A percentile compares a stretch with the other conserved stretches of the same genome.
These are phyloP conservation scores for Suhomyces anneliseae DNA, from an alignment of 1,139 yeast genomes.

Conservation along the genomic window DNA sequence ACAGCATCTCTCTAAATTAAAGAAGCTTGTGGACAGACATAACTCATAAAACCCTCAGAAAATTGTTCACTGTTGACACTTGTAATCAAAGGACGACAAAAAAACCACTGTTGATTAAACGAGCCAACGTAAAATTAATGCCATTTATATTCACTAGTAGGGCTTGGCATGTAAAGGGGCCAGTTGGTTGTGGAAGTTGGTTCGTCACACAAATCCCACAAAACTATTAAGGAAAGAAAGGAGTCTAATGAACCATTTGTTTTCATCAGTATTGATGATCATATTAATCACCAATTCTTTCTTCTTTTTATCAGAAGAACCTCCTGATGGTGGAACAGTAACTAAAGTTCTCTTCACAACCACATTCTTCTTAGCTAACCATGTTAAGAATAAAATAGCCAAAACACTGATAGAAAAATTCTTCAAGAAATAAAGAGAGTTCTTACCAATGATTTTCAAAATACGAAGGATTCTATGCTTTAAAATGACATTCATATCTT, in stretches of 20 bases:
- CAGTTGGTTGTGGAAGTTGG: not conserved
- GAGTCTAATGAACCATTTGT: constrained; percentile 48
- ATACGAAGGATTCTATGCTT: constrained; percentile 25
- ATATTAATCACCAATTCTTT: constrained; percentile 47
- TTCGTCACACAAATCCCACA: constrained; percentile 43
- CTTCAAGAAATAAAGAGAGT: constrained; percentile 31
- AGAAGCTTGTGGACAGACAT: too few species aligned
- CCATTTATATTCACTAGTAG: too few species aligned
- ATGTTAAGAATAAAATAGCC: constrained; percentile 41
- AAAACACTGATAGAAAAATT: constrained; percentile 40
- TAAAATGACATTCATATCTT: constrained; percentile 26
- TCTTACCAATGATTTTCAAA: constrained; percentile 30
- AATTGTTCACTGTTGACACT: too few species aligned
- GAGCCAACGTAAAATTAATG: too few species aligned
- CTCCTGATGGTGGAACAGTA: constrained; percentile 24
- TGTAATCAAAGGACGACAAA: too few species aligned
- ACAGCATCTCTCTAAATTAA: too few species aligned
- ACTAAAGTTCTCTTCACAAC: constrained; percentile 42
- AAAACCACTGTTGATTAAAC: too few species aligned
- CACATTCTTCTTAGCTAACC: constrained; percentile 48
- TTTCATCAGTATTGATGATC: constrained; percentile 45
- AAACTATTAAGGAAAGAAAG: constrained; percentile 40
- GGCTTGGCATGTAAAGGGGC: too few species aligned
- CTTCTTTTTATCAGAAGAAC: constrained; percentile 21
- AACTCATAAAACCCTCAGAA: too few species aligned